A percentile compares a stretch with the other conserved stretches of the same genome.
These are phyloP conservation scores for Cladophialophora exuberans DNA, from an alignment of 2,329 filamentous ascomycete species.

Conservation along the genomic window DNA sequence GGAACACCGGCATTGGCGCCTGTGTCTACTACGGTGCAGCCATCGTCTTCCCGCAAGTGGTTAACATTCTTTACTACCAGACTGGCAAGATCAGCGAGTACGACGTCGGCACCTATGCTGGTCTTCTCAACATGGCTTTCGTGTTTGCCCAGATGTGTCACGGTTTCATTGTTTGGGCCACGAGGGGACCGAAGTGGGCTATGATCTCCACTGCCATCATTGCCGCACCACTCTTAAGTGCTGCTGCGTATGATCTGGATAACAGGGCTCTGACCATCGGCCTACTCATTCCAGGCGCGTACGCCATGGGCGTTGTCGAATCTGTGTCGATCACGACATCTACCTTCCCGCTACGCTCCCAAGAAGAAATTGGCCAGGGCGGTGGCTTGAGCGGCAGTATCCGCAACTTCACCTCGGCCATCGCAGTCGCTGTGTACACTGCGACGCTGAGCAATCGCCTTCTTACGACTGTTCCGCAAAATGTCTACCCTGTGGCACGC, in stretches of 20 bases:
- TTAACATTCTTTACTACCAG: constrained; percentile 4
- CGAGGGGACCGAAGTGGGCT: background rate
- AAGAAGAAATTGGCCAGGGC: constrained; percentile 13
- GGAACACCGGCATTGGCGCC: background rate
- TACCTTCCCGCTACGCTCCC: background rate
- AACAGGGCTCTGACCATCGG: constrained; percentile 1
- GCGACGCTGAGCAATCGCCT: constrained; percentile 12
- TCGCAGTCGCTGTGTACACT: background rate
- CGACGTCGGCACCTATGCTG: background rate
- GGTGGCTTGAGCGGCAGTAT: constrained; percentile 9
- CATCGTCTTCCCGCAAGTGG: constrained; percentile 7
- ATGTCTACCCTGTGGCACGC: background rate
- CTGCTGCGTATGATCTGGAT: background rate
- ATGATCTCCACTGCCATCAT: background rate
- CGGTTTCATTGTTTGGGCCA: background rate
- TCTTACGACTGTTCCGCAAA: background rate
- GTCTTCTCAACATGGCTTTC: background rate
- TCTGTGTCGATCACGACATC: background rate
- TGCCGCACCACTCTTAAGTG: background rate
- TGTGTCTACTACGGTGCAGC: constrained; percentile 2
- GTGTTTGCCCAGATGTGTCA: background rate
- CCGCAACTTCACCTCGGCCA: background rate
- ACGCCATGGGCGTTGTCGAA: background rate
- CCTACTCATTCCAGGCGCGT: background rate
- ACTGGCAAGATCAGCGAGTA: no score